Evolutionary conservation across 768 basidiomycete genomes (phyloP).

Genomic region (Psilocybe sp.): DNA sequence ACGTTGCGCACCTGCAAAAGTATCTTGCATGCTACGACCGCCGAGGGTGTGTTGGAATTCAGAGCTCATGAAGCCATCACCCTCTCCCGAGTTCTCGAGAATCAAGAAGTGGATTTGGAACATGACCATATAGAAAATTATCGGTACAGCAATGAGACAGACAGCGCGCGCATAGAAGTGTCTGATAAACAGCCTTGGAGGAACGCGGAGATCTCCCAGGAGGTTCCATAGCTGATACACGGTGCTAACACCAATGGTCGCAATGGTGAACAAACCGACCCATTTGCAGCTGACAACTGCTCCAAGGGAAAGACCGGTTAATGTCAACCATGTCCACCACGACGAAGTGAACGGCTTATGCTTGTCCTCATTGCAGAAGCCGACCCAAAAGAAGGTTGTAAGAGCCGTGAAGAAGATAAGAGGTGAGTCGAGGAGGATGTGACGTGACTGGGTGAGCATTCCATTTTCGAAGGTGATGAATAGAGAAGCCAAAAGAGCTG

Average conservation of each 20-base stretch:
- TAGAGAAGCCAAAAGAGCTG: constrained; percentile 86
- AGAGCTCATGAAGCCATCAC: constrained; percentile 99
- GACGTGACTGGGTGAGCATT: constrained; percentile 90
- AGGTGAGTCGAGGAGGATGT: constrained; percentile 98
- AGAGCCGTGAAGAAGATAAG: constrained; percentile 97
- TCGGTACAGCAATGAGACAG: constrained; percentile 84
- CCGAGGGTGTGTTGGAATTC: constrained; percentile 96
- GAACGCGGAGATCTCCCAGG: constrained; percentile 80
- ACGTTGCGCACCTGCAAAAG: constrained; percentile 70
- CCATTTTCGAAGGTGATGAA: constrained; percentile 98
- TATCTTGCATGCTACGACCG: constrained; percentile 90
- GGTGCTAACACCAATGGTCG: constrained; percentile 86
- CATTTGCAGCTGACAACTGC: constrained; percentile 95
- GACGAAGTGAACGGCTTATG: constrained; percentile 74
- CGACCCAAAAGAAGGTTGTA: constrained; percentile 80
- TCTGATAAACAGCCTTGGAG: constrained; percentile 69
- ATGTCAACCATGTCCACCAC: constrained; percentile 93
- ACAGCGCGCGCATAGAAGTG: constrained; percentile 90
- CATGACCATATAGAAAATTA: constrained; percentile 93
- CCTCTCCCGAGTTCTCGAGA: constrained; percentile 87
- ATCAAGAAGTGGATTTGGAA: constrained; percentile 94
- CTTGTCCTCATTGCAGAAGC: constrained; percentile 90
- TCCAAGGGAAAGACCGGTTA: constrained; percentile 88
- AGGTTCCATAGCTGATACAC: constrained; percentile 85
- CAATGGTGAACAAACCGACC: constrained; percentile 98